These are phyloP conservation scores for Hypoxylon rickii DNA, from an alignment of 495 filamentous ascomycete genomes.

Conservation along the genomic window DNA sequence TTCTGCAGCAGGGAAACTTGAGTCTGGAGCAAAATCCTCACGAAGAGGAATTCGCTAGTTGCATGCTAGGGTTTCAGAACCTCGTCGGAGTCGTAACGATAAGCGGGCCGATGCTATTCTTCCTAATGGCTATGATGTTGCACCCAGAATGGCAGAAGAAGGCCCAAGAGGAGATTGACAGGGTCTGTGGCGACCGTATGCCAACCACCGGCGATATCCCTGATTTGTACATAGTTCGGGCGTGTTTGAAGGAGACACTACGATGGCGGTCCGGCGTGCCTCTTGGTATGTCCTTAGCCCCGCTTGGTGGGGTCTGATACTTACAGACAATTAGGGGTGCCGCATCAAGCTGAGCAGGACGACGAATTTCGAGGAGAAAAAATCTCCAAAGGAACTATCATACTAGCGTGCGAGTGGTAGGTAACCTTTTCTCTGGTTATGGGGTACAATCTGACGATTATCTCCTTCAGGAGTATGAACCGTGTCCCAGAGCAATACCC, in stretches of 20 bases:
- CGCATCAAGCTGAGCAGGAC: slow-evolving; percentile 56
- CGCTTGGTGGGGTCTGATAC: slow-evolving; percentile 1
- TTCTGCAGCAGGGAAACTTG: slow-evolving; percentile 44
- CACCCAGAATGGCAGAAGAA: slow-evolving; percentile 54
- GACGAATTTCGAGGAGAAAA: slow-evolving; percentile 55
- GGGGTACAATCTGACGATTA: neutral
- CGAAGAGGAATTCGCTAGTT: slow-evolving; percentile 51
- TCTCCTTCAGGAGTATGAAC: slow-evolving; percentile 51
- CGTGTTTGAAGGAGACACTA: slow-evolving; percentile 63
- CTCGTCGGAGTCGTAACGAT: slow-evolving; percentile 55
- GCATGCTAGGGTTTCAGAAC: slow-evolving; percentile 54
- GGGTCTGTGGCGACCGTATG: slow-evolving; percentile 57
- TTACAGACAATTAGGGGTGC: slow-evolving; percentile 45
- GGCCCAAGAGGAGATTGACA: slow-evolving; percentile 63
- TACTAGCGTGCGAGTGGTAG: slow-evolving; percentile 62
- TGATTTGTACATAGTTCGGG: slow-evolving; percentile 56
- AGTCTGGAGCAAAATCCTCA: slow-evolving; percentile 43
- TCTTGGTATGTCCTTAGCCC: slow-evolving; percentile 41
- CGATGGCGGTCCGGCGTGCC: slow-evolving; percentile 63
- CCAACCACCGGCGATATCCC: slow-evolving; percentile 53
- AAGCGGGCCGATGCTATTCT: slow-evolving; percentile 52
- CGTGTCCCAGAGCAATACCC: slow-evolving; percentile 53
- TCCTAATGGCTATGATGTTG: slow-evolving; percentile 54
- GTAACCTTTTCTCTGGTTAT: neutral
- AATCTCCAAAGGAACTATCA: slow-evolving; percentile 55